Percentiles rank a stretch among this genome's conserved stretches.
These are phyloP conservation scores for Erysimum cheiranthoides DNA, from an alignment of 345 rosid genomes.

Conservation along the genomic window DNA sequence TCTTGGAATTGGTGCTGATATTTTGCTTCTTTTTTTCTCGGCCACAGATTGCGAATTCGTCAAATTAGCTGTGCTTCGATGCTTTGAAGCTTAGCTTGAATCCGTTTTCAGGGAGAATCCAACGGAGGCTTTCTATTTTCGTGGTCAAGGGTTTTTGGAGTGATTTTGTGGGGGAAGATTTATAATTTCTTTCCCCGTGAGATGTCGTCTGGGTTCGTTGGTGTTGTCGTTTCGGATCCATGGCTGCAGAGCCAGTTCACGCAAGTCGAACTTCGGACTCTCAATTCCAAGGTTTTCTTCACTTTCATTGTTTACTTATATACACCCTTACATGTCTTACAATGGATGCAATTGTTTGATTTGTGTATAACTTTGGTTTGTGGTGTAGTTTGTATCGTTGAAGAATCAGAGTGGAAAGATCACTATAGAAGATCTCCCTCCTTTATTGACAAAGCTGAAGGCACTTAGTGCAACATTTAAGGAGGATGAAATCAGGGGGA, in stretches of 20 bases:
- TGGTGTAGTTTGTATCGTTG: conserved; percentile 57
- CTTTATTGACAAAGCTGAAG: conserved; percentile 68
- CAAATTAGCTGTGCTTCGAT: not conserved
- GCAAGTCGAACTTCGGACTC: conserved; percentile 90
- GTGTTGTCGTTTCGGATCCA: conserved; percentile 82
- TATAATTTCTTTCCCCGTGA: conserved; percentile 23
- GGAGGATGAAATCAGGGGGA: conserved; percentile 66
- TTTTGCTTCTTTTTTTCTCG: conserved; percentile 1
- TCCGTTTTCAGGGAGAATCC: not conserved
- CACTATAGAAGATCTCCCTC: conserved; percentile 63
- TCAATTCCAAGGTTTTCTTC: conserved; percentile 65
- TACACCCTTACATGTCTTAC: not conserved
- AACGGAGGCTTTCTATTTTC: conserved; percentile 3
- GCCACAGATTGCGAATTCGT: conserved; percentile 14
- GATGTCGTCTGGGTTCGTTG: conserved; percentile 84
- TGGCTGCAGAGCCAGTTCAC: conserved; percentile 88
- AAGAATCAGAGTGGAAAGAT: conserved; percentile 73
- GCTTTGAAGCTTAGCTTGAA: conserved; percentile 9
- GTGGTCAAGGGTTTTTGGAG: conserved; percentile 25
- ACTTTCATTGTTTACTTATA: not conserved
- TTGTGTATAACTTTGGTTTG: not conserved
- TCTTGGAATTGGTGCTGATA: conserved; percentile 8
- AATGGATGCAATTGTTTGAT: not conserved
- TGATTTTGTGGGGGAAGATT: conserved; percentile 10
- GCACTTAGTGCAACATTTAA: conserved; percentile 58